phyloP scores from a whole-genome alignment of 805 yeast species.

The Saccharomycopsis sp. region DNA sequence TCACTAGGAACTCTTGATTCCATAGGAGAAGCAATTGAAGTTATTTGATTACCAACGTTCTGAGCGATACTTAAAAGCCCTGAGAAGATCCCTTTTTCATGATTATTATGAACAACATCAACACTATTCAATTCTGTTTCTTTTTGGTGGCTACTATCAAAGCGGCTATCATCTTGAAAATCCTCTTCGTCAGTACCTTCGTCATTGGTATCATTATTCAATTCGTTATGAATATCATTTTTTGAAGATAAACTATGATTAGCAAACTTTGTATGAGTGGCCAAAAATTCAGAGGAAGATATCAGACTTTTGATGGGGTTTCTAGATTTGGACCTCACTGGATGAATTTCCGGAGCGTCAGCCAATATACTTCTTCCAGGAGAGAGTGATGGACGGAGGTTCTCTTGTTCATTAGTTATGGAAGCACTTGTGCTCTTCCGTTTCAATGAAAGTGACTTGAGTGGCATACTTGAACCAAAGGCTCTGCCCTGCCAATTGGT shows the following conservation, averaged over 20 bases:
- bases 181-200: neutral
- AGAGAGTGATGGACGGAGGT: too few species aligned
- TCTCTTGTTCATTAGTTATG: too few species aligned
- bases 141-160: too few species aligned
- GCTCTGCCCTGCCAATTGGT: too few species aligned
- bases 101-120: neutral
- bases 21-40: constrained; percentile 7
- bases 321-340: constrained; percentile 6
- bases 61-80: constrained; percentile 12
- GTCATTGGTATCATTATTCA: neutral
- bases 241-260: neutral
- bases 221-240: neutral
- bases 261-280: neutral
- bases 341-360: constrained; percentile 10
- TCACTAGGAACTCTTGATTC: constrained; percentile 1
- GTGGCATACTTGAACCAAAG: too few species aligned
- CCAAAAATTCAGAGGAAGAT: neutral
- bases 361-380: constrained; percentile 5
- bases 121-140: neutral
- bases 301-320: neutral
- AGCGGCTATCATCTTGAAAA: neutral
- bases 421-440: too few species aligned
- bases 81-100: constrained; percentile 11
- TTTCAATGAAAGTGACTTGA: too few species aligned
- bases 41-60: constrained; percentile 15